Evolutionary conservation across 108 stramenopile species (phyloP).

Genomic region (Asterionellopsis glacialis): DNA sequence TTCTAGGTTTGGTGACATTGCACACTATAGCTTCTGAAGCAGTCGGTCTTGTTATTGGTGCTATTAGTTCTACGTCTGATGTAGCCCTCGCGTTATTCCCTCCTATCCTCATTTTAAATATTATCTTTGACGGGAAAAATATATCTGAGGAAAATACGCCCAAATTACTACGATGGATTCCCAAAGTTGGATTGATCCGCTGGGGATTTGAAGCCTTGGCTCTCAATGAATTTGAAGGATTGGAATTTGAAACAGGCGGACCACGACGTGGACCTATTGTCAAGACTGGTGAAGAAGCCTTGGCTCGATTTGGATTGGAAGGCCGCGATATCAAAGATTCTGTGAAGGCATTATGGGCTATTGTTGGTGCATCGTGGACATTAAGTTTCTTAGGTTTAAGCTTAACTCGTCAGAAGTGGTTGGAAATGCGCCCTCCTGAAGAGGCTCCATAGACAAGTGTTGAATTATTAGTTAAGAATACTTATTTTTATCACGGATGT

Average conservation of each 20-base stretch:
- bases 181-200: slow-evolving; percentile 67
- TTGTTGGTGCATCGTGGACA: slow-evolving; percentile 64
- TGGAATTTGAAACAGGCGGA: slow-evolving; percentile 66
- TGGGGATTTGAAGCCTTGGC: slow-evolving; percentile 85
- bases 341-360: slow-evolving; percentile 50
- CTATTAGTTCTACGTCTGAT: slow-evolving; percentile 62
- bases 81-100: slow-evolving; percentile 79
- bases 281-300: slow-evolving; percentile 73
- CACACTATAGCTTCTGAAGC: slow-evolving; percentile 74
- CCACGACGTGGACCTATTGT: slow-evolving; percentile 70
- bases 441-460: no score
- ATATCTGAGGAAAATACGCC: slow-evolving; percentile 84
- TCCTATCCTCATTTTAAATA: slow-evolving; percentile 81
- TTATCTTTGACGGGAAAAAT: slow-evolving; percentile 88
- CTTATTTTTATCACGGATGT: no score
- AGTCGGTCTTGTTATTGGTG: slow-evolving; percentile 64
- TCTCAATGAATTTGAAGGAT: slow-evolving; percentile 82
- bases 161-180: slow-evolving; percentile 54
- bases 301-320: slow-evolving; percentile 72
- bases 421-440: slow-evolving; percentile 35
- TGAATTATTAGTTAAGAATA: no score
- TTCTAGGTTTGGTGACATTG: slow-evolving; percentile 70
- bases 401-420: slow-evolving; percentile 66
- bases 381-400: slow-evolving; percentile 68
- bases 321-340: slow-evolving; percentile 46